These are phyloP conservation scores for Pichia sp. DNA, from an alignment of 1,139 yeast species.

Conservation along the genomic window DNA sequence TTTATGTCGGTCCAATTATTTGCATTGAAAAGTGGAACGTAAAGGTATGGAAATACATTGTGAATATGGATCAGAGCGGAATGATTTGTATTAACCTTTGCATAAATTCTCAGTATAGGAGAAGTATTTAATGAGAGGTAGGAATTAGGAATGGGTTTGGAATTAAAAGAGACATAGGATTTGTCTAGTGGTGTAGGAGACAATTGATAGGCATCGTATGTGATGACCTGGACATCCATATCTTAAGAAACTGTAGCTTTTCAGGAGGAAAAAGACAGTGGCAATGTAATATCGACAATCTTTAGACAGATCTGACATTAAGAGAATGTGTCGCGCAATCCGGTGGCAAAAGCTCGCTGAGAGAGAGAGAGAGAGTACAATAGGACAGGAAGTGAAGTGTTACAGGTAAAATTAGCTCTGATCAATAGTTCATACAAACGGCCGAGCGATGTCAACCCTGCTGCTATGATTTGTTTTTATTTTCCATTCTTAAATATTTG, in stretches of 20 bases:
- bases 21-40: slow-evolving; percentile 48
- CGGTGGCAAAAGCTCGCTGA: too few relatives aligned
- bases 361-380: too few relatives aligned
- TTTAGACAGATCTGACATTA: too few relatives aligned
- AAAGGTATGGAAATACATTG: slow-evolving; percentile 78
- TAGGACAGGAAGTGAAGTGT: too few relatives aligned
- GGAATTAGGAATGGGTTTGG: slow-evolving; percentile 8
- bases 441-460: too few relatives aligned
- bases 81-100: slow-evolving; percentile 52
- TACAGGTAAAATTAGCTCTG: too few relatives aligned
- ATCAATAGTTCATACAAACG: too few relatives aligned
- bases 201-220: slow-evolving; percentile 60
- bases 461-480: too few relatives aligned
- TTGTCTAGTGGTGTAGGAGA: slow-evolving; percentile 41
- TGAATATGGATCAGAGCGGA: slow-evolving; percentile 67
- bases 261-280: neutral
- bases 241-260: neutral
- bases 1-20: slow-evolving; percentile 21
- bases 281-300: too few relatives aligned
- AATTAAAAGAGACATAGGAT: slow-evolving; percentile 25
- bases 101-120: slow-evolving; percentile 75
- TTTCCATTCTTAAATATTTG: too few relatives aligned
- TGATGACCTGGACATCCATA: slow-evolving; percentile 42
- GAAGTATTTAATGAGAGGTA: slow-evolving; percentile 39
- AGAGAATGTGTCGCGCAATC: too few relatives aligned